Percentiles rank a stretch among this genome's conserved stretches.
These are phyloP conservation scores for Pisolithus thermaeus DNA, from an alignment of 1,284 basidiomycete genomes.

Conservation along the genomic window DNA sequence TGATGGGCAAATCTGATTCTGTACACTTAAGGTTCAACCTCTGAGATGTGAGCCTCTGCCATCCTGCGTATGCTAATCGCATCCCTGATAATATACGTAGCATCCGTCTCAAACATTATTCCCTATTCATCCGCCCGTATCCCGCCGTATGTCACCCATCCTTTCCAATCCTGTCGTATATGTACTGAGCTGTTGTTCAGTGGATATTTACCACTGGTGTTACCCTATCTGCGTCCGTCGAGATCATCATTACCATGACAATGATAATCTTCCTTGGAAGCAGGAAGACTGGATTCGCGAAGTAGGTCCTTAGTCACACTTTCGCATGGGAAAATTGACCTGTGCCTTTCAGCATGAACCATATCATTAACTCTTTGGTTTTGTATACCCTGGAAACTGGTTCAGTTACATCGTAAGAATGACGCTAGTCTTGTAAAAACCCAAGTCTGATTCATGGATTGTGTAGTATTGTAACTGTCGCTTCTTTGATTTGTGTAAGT, in stretches of 20 bases:
- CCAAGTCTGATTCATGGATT: constrained; percentile 18
- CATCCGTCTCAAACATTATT: constrained; percentile 25
- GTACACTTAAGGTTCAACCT: constrained; percentile 20
- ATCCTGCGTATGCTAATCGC: rapidly evolving
- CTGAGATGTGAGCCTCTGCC: constrained; percentile 21
- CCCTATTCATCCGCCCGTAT: constrained; percentile 26
- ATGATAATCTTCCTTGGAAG: constrained; percentile 45
- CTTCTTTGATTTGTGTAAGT: constrained; percentile 43
- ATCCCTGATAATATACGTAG: constrained; percentile 4
- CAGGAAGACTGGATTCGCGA: constrained; percentile 35
- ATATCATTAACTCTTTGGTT: constrained; percentile 44
- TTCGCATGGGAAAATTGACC: neutral
- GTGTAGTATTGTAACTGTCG: constrained; percentile 23
- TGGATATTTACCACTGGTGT: constrained; percentile 55
- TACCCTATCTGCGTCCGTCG: constrained; percentile 43
- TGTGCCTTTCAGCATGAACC: constrained; percentile 35
- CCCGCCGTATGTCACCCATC: constrained; percentile 15
- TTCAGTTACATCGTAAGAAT: constrained; percentile 38
- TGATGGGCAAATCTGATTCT: neutral
- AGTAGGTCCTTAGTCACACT: constrained; percentile 19
- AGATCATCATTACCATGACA: constrained; percentile 44
- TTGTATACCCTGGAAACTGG: constrained; percentile 52
- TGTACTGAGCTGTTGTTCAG: constrained; percentile 6
- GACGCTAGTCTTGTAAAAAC: constrained; percentile 13
- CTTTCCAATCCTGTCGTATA: neutral